Percentiles rank a stretch among this genome's conserved stretches.
Evolutionary conservation across 345 rosid genomes (phyloP).

Genomic region (Citrus maxima): DNA sequence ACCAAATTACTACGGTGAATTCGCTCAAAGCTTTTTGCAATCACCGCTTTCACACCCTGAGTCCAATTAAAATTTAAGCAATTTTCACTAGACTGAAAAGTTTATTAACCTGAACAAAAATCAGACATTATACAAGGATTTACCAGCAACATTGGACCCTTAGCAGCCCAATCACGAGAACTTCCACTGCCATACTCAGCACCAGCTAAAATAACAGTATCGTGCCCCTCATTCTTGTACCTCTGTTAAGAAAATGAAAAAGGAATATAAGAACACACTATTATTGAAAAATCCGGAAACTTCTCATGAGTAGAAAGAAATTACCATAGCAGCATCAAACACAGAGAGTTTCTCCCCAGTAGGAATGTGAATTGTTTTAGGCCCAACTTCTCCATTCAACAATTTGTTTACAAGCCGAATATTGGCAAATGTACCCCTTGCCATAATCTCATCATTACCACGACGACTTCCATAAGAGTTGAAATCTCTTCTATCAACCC

Average conservation of each 20-base stretch:
- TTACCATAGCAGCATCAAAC: slow-evolving; percentile 83
- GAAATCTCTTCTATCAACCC: slow-evolving; percentile 78
- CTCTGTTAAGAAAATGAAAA: slow-evolving; percentile 41
- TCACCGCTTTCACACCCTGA: slow-evolving; percentile 92
- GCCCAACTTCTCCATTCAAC: slow-evolving; percentile 86
- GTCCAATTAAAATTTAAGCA: slow-evolving; percentile 3
- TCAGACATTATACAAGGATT: neutral
- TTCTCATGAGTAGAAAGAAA: slow-evolving; percentile 8
- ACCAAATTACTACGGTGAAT: slow-evolving; percentile 89
- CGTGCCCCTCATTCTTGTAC: slow-evolving; percentile 69
- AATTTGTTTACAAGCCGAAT: slow-evolving; percentile 78
- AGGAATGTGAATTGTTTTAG: slow-evolving; percentile 79
- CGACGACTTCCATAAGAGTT: slow-evolving; percentile 91
- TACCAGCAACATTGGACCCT: slow-evolving; percentile 94
- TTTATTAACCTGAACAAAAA: neutral
- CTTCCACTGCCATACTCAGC: slow-evolving; percentile 97
- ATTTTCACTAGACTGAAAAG: neutral
- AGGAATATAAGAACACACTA: neutral
- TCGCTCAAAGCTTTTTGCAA: slow-evolving; percentile 84
- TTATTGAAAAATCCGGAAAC: neutral
- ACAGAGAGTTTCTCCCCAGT: slow-evolving; percentile 79
- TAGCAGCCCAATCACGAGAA: slow-evolving; percentile 99
- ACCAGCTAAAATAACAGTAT: slow-evolving; percentile 77
- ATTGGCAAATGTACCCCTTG: slow-evolving; percentile 83
- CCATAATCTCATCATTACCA: slow-evolving; percentile 88